Conservation (phyloP, 2,329 filamentous ascomycete genomes). For the Verticillium isaacii region DNA sequence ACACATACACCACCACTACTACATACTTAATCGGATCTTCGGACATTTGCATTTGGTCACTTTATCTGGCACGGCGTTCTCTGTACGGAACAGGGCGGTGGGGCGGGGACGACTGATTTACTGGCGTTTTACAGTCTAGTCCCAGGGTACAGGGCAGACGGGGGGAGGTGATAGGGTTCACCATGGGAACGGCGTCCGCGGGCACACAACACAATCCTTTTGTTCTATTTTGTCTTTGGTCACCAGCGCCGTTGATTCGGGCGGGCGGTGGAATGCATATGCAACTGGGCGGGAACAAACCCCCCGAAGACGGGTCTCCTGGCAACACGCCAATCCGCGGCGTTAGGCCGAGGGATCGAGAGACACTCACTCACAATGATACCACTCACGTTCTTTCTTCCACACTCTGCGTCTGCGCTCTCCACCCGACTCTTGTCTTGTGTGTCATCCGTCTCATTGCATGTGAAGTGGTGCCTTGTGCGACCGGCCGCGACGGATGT, state of each 20-base stretch:
- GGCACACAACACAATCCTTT: not conserved
- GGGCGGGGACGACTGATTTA: not conserved
- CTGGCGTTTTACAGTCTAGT: not conserved
- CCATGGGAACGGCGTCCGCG: not conserved
- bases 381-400: not conserved
- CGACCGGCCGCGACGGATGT: not conserved
- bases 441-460: not conserved
- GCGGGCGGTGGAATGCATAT: not conserved
- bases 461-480: not conserved
- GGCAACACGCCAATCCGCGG: not conserved
- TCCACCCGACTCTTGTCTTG: not conserved
- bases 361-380: not conserved
- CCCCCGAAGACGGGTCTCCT: not conserved
- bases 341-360: not conserved
- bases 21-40: not conserved
- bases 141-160: not conserved
- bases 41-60: not conserved
- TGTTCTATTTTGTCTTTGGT: not conserved
- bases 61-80: not conserved
- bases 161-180: not conserved
- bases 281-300: not conserved
- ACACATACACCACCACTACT: not conserved
- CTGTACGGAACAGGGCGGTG: not conserved
- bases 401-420: not conserved
- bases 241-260: not conserved